Evolutionary conservation across 1,139 yeast genomes (phyloP).

Genomic region (Diutina siamensis): DNA sequence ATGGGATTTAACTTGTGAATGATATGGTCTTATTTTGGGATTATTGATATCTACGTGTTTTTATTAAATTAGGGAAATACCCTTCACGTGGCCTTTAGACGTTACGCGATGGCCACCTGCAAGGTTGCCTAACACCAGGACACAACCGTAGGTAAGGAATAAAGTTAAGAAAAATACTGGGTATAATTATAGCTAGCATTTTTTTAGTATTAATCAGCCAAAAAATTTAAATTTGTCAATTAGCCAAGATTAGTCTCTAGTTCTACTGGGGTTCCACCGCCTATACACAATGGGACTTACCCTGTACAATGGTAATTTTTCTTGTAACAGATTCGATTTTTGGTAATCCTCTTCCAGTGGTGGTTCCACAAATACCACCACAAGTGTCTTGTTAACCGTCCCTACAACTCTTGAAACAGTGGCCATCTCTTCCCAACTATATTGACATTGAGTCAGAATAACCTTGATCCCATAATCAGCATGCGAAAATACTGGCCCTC

Average conservation of each 20-base stretch:
- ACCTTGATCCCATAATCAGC: constrained; percentile 72
- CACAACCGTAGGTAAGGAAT: too few relatives aligned
- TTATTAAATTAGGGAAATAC: too few relatives aligned
- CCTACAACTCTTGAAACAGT: constrained; percentile 72
- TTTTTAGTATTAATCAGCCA: too few relatives aligned
- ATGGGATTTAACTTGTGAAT: too few relatives aligned
- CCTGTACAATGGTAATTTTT: constrained; percentile 27
- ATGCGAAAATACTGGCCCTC: constrained; percentile 94
- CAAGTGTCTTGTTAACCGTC: constrained; percentile 72
- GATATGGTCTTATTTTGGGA: not conserved
- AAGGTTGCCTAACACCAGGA: too few relatives aligned
- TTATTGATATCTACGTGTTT: not conserved
- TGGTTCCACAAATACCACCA: constrained; percentile 53
- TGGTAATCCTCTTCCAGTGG: constrained; percentile 31
- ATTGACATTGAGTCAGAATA: constrained; percentile 16
- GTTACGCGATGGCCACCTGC: too few relatives aligned
- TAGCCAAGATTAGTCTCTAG: constrained; percentile 64
- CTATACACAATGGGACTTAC: constrained; percentile 58
- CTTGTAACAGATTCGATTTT: too few relatives aligned
- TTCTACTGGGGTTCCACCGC: constrained; percentile 78
- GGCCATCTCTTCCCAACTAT: constrained; percentile 49
- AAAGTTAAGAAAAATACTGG: too few relatives aligned
- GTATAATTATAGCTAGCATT: too few relatives aligned
- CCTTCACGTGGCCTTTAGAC: too few relatives aligned
- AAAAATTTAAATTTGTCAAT: too few relatives aligned